Base-by-base conservation (phyloP, 441 rosid species). In the Syzygium syzygioides region DNA sequence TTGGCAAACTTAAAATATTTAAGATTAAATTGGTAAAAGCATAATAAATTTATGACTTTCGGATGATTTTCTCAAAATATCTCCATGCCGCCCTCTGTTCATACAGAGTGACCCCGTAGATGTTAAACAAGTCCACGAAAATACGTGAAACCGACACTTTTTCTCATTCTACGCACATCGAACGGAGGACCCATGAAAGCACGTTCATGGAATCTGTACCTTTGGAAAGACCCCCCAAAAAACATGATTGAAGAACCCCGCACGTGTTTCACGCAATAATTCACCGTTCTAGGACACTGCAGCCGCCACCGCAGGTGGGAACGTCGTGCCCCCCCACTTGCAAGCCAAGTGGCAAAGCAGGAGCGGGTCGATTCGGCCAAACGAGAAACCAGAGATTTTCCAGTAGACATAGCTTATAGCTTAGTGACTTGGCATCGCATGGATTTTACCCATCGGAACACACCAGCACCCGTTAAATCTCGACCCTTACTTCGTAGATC, bases 51-150 rank as follows among this genome's bases (percentile, higher is more conserved):
- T 7, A 7, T 45, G 48, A 7, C 48, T 7, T 45, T 45, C 1
- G 9, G 9, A 45, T 45, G 7, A 45, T 45, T 7, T 1, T 45
- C 48, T 7, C 48, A 45, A 45, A 45, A 45, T 45, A 45, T 7
- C 50, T 71, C 80, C 20, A 68, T 34, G 3, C 26, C 48, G 28
- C 23, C 1, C 7, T 34, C 5, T 71, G 80, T 20, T 71, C 50
- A 6, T 5, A 3, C 26, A 0, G 1, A 19, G 50, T 1, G 52
- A 71, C 12, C 17, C 52, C 80, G 0, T 28, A 1, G 26, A 19
- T 34, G 17, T 1, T 6, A 12, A 5, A 3, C 80, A 20, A 37
- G 80, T 11, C 6, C 52, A 1, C 11, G 50, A 20, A 59, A 59
- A 5, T 12, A 13, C 7, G 30, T 26, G 64, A 60, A 41, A 41